A percentile compares a stretch with the other conserved stretches of the same genome.
Conservation (phyloP, 768 basidiomycete species). For the Boletus subcaerulescens region DNA sequence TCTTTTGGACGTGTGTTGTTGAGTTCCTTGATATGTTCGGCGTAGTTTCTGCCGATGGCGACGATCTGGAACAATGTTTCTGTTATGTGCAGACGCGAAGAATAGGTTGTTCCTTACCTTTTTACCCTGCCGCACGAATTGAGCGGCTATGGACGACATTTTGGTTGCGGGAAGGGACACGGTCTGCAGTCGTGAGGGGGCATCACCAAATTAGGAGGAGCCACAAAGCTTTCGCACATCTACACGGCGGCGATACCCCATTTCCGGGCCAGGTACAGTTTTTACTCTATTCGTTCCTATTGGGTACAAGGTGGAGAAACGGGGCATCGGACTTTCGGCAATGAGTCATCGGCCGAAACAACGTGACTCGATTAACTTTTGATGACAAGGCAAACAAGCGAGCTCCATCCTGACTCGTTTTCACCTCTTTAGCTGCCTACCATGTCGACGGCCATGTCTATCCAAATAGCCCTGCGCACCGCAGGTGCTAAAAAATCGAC, state of each 20-base stretch:
- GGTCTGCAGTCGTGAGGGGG: neutral
- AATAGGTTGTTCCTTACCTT: constrained; percentile 33
- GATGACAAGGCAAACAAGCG: constrained; percentile 4
- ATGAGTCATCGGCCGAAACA: constrained; percentile 26
- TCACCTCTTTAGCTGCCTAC: constrained; percentile 1
- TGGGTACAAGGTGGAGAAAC: neutral
- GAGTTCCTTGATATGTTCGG: constrained; percentile 88
- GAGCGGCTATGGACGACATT: constrained; percentile 35
- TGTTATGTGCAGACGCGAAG: neutral
- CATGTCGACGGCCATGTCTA: constrained; percentile 37
- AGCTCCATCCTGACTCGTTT: neutral
- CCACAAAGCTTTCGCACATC: too few relatives aligned
- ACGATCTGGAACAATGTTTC: constrained; percentile 58
- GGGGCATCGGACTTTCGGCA: constrained; percentile 23
- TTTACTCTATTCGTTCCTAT: neutral
- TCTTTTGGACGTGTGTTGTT: constrained; percentile 83
- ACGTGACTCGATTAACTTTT: constrained; percentile 20
- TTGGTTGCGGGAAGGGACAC: neutral
- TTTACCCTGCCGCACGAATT: constrained; percentile 45
- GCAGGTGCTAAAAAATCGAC: constrained; percentile 38
- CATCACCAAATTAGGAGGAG: neutral
- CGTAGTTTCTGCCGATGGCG: constrained; percentile 94
- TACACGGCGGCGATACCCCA: too few relatives aligned
- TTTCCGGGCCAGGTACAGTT: too few relatives aligned
- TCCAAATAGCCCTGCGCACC: constrained; percentile 43